A percentile compares a stretch with the other conserved stretches of the same genome.
phyloP scores from a whole-genome alignment of 1,284 basidiomycete genomes.

The Ceratobasidium papillatum region DNA sequence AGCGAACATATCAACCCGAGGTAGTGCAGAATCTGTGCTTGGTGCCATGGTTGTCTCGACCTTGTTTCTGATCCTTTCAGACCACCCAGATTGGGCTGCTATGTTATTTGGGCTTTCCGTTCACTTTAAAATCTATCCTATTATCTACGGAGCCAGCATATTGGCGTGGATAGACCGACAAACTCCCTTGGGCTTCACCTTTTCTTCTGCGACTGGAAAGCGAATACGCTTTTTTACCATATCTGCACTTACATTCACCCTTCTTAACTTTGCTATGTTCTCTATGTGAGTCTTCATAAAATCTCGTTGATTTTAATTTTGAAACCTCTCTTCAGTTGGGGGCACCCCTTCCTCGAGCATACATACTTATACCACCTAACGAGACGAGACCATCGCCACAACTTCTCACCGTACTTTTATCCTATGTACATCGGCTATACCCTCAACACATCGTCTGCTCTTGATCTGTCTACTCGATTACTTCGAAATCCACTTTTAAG shows the following conservation, averaged over 20 bases:
- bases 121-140: slow-evolving; percentile 96
- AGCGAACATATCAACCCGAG: slow-evolving; percentile 95
- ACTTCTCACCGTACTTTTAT: slow-evolving; percentile 98
- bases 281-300: slow-evolving; percentile 67
- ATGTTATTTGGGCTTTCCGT: slow-evolving; percentile 79
- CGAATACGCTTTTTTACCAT: slow-evolving; percentile 75
- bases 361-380: slow-evolving; percentile 94
- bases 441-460: slow-evolving; percentile 33
- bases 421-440: slow-evolving; percentile 77
- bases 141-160: slow-evolving; percentile 86
- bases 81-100: slow-evolving; percentile 69
- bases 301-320: background rate
- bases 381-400: slow-evolving; percentile 95
- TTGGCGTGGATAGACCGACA: slow-evolving; percentile 66
- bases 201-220: slow-evolving; percentile 61
- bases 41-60: slow-evolving; percentile 81
- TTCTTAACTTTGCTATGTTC: slow-evolving; percentile 74
- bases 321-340: slow-evolving; percentile 73
- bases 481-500: slow-evolving; percentile 51
- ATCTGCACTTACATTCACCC: slow-evolving; percentile 74
- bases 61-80: slow-evolving; percentile 66
- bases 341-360: slow-evolving; percentile 88
- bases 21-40: slow-evolving; percentile 91
- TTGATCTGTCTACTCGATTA: slow-evolving; percentile 47
- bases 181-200: background rate